Evolutionary conservation across 1,139 yeast genomes (phyloP), one percentile per base, ranked within the genome.

Genomic region (Lodderomyces elongisporus): DNA sequence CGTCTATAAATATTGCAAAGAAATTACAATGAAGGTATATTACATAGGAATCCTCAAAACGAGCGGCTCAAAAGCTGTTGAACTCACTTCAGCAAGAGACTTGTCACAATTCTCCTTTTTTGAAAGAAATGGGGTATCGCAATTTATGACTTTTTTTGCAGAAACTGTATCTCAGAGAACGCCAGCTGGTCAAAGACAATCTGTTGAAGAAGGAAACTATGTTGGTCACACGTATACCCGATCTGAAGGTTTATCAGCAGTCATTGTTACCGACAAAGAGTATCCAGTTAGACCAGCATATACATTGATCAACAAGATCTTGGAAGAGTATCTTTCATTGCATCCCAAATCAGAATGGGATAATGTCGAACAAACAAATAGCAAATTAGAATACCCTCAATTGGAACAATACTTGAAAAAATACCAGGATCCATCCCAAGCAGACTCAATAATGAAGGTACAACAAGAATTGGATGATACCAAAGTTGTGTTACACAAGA

Each of bases 241-340:
- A 46, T 63, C 83, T 22, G 98, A 93, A 58, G 97, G 97, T 1
- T 56, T 91, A 31, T 84, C 95, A n/a, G 95, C 95, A 43, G 95
- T 91, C 18, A 65, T 91, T 40, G 85, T 93, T 55, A 79, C 95
- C 32, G 99, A 91, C 58, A 84, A 84, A 57, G 96, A 91, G 48
- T 91, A 91, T 59, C 98, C 98, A 2, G 89, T 85, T 14, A 76
- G 98, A 54, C 97, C 96, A n/a, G 98, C 96, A 1, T 91, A 87
- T 62, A 83, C 96, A 3, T 68, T 91, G 44, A 74, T 91, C 51
- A 91, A 89, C 71, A 91, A 88, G 65, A 67, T 91, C 15, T 70
- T 88, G 49, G 98, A 91, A 49, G 97, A 91, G 58, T 91, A 87
- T 60, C 66, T 89, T 40, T 72, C 89, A 17, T 78, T 83, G 43